Base-by-base conservation (phyloP, 768 basidiomycete genomes). In the Rhizopogon vesiculosus region DNA sequence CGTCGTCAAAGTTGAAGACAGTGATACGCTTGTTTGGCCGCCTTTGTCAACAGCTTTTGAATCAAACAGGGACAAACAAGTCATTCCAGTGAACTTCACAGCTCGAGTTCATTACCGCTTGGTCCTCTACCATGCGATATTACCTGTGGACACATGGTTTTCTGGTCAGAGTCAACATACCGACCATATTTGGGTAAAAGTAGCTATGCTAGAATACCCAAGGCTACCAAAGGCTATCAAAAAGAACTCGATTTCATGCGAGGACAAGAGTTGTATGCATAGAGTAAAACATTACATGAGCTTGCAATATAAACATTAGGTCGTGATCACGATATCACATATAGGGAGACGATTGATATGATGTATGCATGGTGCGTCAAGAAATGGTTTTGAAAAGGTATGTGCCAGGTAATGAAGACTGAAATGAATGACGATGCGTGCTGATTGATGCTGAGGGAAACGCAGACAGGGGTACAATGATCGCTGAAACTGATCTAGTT, bases 51-150 rank as follows among this genome's bases (percentile, higher is more conserved):
- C 7, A 53, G 52, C 66, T 25, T 69, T 59, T 49, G 33, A 61
- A 62, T 61, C 43, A 64, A 70, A 70, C 53, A 61, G 5, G 5
- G 5, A 5, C 29, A 72, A 70, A 69, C 43, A 70, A 56, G 7
- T 22, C 55, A 58, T 56, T 25, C 31, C 38, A 29, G 22, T 22
- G 2, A 22, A 25, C 25, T 25, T 25, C 25, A 25, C 4, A 25
- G 25, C 25, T 25, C 0, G 25, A 25, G 25, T 25, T 0, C 25
- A 25, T 25, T 25, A 25, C 25, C 4, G 25, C 25, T 25, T 25
- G 22, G 22, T 25, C 22, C 25, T 25, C 25, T 25, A 25, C 25
- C 25, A 25, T 25, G 25, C 25, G 4, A 25, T 25, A 25, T 25
- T 25, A 25, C 25, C 25, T 25, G 25, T 0, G 25, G 25, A 25